phyloP scores from a whole-genome alignment of 768 basidiomycete genomes.

The Lentinula sp. region DNA sequence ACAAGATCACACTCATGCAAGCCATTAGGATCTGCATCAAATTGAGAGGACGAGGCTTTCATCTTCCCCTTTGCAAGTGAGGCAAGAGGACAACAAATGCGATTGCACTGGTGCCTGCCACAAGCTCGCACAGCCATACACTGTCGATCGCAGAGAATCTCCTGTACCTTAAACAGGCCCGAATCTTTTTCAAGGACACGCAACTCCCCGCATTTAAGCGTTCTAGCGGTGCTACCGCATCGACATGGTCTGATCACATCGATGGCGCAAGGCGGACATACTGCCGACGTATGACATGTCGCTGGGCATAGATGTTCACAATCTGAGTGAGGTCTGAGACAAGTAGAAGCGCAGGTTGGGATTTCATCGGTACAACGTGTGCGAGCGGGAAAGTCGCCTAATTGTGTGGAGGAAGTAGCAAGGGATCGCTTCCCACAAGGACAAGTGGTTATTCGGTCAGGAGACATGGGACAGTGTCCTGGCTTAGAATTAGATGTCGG shows the following conservation, averaged over 20 bases:
- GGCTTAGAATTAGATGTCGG: conserved; percentile 41
- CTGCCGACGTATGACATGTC: conserved; percentile 63
- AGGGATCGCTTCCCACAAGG: conserved; percentile 74
- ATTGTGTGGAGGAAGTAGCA: conserved; percentile 23
- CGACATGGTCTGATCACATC: conserved; percentile 74
- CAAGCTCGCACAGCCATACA: conserved; percentile 79
- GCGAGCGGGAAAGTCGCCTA: conserved; percentile 34
- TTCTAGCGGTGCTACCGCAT: conserved; percentile 65
- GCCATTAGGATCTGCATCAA: conserved; percentile 57
- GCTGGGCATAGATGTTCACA: conserved; percentile 74
- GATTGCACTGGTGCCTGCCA: conserved; percentile 79
- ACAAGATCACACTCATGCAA: conserved; percentile 82
- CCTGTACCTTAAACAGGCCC: conserved; percentile 24
- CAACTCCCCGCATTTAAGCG: conserved; percentile 49
- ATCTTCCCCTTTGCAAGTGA: conserved; percentile 61
- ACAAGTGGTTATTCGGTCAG: conserved; percentile 61
- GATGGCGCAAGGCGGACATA: conserved; percentile 76
- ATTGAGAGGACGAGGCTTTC: conserved; percentile 23
- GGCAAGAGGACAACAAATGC: conserved; percentile 87
- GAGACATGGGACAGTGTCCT: conserved; percentile 68
- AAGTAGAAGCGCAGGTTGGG: conserved; percentile 70
- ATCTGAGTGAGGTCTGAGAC: conserved; percentile 52
- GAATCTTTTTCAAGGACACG: conserved; percentile 20
- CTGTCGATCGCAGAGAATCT: conserved; percentile 74
- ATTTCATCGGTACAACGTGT: conserved; percentile 66